Base-by-base conservation (phyloP, 768 basidiomycete genomes). In the Fomitopsis pulvina region DNA sequence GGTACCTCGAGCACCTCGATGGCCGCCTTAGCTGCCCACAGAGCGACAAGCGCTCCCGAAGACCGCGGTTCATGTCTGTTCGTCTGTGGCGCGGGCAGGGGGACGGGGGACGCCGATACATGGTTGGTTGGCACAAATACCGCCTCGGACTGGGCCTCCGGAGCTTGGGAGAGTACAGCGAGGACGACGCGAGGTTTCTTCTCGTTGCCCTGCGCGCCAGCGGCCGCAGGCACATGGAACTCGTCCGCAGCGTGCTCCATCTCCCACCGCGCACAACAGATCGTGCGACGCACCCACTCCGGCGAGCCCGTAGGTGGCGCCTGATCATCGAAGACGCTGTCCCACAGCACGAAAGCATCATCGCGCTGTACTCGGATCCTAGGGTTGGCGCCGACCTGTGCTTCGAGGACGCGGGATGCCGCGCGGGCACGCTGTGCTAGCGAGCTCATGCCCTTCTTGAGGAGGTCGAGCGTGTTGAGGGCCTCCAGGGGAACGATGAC, bases 401-500 rank as follows among this genome's bases (percentile, higher is more conserved):
- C 82, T 65, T 96, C 93, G 38, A 96, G 77, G 46, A 92, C 83
- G 21, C 93, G 84, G 10, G 92, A 92, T 11, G 92, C 93, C 0
- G 85, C 75, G 20, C 93, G 86, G 1, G 92, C 92, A 24, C 84
- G 81, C 61, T 87, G 80, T 0, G 92, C 90, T 10, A 92, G 75
- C 0, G 79, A 68, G 24, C 76, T 86, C 0, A 83, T 81, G 1
- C 92, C 92, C 63, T 95, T 96, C 77, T 96, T 96, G 60, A 95
- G 78, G 1, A 94, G 70, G 62, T 96, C 93, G 2, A 96, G 76
- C 0, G 92, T 94, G 60, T 92, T 94, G 24, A 96, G 75, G 8
- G 87, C 92, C 79, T 96, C 92, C 24, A 93, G 79, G 5, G 93
- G 92, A 40, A 92, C 72, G 42, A 96, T 80, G 44, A 96, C 60